Evolutionary conservation across 1,139 yeast species (phyloP).

Genomic region (Scheffersomyces titani): DNA sequence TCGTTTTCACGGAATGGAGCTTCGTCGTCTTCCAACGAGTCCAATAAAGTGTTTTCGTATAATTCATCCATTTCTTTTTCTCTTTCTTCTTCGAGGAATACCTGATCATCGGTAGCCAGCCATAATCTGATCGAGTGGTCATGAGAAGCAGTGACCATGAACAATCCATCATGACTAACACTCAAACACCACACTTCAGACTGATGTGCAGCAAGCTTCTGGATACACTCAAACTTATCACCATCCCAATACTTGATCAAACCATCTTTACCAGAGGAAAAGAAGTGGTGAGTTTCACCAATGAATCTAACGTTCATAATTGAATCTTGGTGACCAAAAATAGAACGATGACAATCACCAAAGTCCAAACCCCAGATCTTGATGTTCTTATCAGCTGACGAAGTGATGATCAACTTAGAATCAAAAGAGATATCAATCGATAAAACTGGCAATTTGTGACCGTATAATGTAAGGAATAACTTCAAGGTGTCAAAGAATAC

Average conservation of each 20-base stretch:
- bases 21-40: slow-evolving; percentile 65
- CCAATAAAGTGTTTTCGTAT: slow-evolving; percentile 75
- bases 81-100: slow-evolving; percentile 91
- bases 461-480: slow-evolving; percentile 84
- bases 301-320: slow-evolving; percentile 85
- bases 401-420: slow-evolving; percentile 81
- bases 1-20: slow-evolving; percentile 33
- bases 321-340: slow-evolving; percentile 95
- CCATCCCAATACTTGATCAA: slow-evolving; percentile 97
- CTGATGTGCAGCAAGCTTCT: slow-evolving; percentile 84
- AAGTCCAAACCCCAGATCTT: slow-evolving; percentile 98
- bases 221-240: slow-evolving; percentile 91
- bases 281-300: slow-evolving; percentile 83
- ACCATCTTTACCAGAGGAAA: slow-evolving; percentile 89
- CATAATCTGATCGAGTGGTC: slow-evolving; percentile 91
- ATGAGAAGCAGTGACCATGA: slow-evolving; percentile 85
- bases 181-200: slow-evolving; percentile 93
- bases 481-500: slow-evolving; percentile 85
- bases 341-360: slow-evolving; percentile 97
- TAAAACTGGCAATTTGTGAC: slow-evolving; percentile 92
- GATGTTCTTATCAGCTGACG: slow-evolving; percentile 96
- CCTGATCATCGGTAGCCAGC: slow-evolving; percentile 91
- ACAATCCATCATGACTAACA: slow-evolving; percentile 69
- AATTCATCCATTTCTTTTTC: slow-evolving; percentile 94
- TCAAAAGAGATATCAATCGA: slow-evolving; percentile 89